A percentile compares a stretch with the other conserved stretches of the same genome.
phyloP scores from a whole-genome alignment of 305 asterid species.

The Euphrasia arctica region DNA sequence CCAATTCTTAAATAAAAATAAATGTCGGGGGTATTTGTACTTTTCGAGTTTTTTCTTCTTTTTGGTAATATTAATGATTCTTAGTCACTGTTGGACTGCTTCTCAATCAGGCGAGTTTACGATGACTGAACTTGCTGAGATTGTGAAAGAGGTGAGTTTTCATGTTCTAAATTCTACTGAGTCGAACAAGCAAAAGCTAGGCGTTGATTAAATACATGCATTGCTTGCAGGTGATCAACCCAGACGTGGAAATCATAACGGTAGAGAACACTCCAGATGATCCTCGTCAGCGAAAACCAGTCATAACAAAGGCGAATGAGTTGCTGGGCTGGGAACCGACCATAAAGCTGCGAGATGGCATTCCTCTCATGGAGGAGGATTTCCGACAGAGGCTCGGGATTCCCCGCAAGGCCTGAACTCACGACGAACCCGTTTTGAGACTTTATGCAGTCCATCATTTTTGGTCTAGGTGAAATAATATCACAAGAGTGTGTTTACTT shows the following conservation, averaged over 20 bases:
- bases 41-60: too few relatives aligned
- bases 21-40: too few relatives aligned
- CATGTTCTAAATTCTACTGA: neutral
- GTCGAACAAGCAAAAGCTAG: neutral
- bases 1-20: too few relatives aligned
- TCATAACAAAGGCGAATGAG: constrained; percentile 53
- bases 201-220: neutral
- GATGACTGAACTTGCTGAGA: constrained; percentile 65
- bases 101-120: constrained; percentile 27
- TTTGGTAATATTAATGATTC: too few relatives aligned
- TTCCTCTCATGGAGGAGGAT: constrained; percentile 65
- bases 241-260: constrained; percentile 42
- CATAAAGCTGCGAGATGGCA: constrained; percentile 42
- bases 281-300: constrained; percentile 64
- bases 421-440: neutral
- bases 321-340: constrained; percentile 54
- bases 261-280: constrained; percentile 73
- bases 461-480: too few relatives aligned
- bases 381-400: constrained; percentile 56
- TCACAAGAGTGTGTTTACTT: too few relatives aligned
- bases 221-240: constrained; percentile 48
- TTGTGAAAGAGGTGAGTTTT: constrained; percentile 55
- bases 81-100: too few relatives aligned
- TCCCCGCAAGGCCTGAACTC: constrained; percentile 32
- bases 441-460: neutral